Percentiles rank a stretch among this genome's conserved stretches.
phyloP scores from a whole-genome alignment of 2,329 filamentous ascomycete genomes.

The Zalaria obscura region DNA sequence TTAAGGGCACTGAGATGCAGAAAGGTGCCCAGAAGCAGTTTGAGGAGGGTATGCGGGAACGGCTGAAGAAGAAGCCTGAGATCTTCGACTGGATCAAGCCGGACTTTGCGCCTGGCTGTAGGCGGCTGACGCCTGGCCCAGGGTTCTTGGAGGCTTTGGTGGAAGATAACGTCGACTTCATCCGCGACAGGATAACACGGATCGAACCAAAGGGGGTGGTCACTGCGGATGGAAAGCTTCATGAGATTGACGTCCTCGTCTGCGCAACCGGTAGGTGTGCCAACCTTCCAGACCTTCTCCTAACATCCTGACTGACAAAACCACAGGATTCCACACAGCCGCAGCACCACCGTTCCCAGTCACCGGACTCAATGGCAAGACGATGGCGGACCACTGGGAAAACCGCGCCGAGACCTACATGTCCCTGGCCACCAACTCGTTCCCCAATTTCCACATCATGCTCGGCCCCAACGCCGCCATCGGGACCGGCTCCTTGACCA shows the following conservation, averaged over 20 bases:
- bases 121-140: slow-evolving; percentile 35
- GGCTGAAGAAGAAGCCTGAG: slow-evolving; percentile 22
- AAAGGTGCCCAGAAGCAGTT: slow-evolving; percentile 21
- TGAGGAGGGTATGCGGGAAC: slow-evolving; percentile 25
- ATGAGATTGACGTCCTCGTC: slow-evolving; percentile 28
- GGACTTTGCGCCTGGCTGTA: slow-evolving; percentile 30
- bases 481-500: slow-evolving; percentile 24
- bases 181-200: slow-evolving; percentile 23
- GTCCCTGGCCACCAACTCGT: slow-evolving; percentile 8
- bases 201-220: slow-evolving; percentile 24
- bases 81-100: slow-evolving; percentile 28
- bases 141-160: slow-evolving; percentile 38
- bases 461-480: slow-evolving; percentile 27
- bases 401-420: slow-evolving; percentile 13
- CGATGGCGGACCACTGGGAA: slow-evolving; percentile 21
- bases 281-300: neutral
- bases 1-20: slow-evolving; percentile 23
- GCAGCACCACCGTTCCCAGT: slow-evolving; percentile 25
- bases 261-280: slow-evolving; percentile 10
- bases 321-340: slow-evolving; percentile 28
- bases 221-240: slow-evolving; percentile 23
- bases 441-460: slow-evolving; percentile 28
- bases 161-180: slow-evolving; percentile 29
- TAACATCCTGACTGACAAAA: slow-evolving; percentile 9
- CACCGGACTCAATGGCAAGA: slow-evolving; percentile 14